These are phyloP conservation scores for Sclerotinia nivalis DNA, from an alignment of 2,329 filamentous ascomycete genomes.

Conservation along the genomic window DNA sequence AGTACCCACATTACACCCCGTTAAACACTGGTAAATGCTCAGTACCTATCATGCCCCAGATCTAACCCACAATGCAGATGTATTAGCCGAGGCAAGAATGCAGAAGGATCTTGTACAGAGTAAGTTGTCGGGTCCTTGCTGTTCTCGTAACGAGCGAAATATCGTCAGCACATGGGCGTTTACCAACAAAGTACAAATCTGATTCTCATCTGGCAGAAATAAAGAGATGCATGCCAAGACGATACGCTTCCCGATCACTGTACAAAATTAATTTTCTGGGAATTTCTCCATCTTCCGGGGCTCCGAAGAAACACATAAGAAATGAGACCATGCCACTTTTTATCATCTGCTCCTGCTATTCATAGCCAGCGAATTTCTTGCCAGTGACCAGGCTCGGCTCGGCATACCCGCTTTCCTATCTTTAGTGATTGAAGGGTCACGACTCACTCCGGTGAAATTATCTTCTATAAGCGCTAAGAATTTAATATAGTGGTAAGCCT, in stretches of 20 bases:
- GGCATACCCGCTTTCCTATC: slow-evolving; percentile 12
- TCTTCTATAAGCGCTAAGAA: neutral
- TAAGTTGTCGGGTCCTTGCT: neutral
- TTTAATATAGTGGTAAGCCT: neutral
- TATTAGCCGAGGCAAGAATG: neutral
- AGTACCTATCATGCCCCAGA: neutral
- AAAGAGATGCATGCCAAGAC: neutral
- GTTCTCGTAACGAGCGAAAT: slow-evolving; percentile 1
- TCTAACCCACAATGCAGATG: neutral
- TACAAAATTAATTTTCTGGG: neutral
- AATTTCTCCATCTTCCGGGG: neutral
- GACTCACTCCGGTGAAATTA: neutral
- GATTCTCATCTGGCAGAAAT: neutral
- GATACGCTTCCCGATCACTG: neutral
- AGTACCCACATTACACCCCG: neutral
- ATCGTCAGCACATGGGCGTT: neutral
- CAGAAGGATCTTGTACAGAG: neutral
- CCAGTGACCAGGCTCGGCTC: neutral
- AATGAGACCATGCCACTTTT: neutral
- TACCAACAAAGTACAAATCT: neutral
- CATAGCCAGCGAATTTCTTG: neutral
- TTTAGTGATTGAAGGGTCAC: neutral
- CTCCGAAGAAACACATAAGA: neutral
- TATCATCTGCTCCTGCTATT: neutral
- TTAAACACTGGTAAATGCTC: neutral